These are phyloP conservation scores for Pythium periplocum DNA, from an alignment of 352 stramenopile genomes.

Conservation along the genomic window DNA sequence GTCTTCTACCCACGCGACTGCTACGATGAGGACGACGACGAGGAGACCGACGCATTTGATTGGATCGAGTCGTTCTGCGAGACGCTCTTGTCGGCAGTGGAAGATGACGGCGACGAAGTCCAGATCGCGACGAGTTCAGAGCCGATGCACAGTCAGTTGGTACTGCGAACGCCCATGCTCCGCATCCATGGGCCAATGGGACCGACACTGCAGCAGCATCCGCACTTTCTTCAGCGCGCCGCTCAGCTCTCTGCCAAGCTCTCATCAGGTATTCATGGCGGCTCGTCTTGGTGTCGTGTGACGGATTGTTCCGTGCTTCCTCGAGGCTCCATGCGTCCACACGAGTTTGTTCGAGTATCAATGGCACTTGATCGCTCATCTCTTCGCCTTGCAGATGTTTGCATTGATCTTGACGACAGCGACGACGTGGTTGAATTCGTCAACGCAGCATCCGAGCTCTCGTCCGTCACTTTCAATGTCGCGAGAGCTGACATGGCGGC, in stretches of 20 bases:
- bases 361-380: background rate
- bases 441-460: too few relatives aligned
- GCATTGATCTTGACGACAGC: background rate
- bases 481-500: background rate
- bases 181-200: conserved; percentile 7
- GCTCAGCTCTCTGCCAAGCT: too few relatives aligned
- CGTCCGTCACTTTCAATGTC: conserved; percentile 3
- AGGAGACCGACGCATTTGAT: conserved; percentile 1
- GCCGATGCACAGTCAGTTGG: background rate
- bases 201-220: conserved; percentile 6
- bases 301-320: background rate
- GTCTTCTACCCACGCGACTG: conserved; percentile 7
- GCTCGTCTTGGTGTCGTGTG: background rate
- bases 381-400: conserved; percentile 1
- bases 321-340: background rate
- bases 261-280: too few relatives aligned
- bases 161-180: conserved; percentile 3
- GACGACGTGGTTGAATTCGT: too few relatives aligned
- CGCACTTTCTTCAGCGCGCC: background rate
- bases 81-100: conserved; percentile 3
- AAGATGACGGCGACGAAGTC: background rate
- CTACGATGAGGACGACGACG: conserved; percentile 11
- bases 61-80: conserved; percentile 7
- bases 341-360: background rate
- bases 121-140: too few relatives aligned